phyloP scores from a whole-genome alignment of 805 yeast genomes.

The Kluyveromyces lactis region DNA sequence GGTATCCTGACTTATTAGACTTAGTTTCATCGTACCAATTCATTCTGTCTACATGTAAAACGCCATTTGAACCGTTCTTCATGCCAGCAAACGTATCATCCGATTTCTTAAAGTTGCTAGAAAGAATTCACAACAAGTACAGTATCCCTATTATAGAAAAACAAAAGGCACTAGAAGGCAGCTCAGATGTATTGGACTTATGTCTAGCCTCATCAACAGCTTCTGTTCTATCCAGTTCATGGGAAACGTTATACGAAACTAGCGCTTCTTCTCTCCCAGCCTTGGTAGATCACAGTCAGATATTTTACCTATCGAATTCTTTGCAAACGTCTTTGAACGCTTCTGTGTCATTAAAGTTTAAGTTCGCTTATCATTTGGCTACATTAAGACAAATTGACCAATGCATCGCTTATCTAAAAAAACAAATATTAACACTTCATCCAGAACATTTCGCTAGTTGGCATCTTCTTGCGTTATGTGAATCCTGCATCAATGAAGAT shows the following conservation, averaged over 20 bases:
- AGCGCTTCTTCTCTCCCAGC: conserved; percentile 11
- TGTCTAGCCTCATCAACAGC: conserved; percentile 16
- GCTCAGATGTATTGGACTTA: conserved; percentile 12
- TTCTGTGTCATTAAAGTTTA: conserved; percentile 23
- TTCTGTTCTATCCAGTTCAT: conserved; percentile 13
- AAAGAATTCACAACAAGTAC: conserved; percentile 14
- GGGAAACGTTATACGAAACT: conserved; percentile 19
- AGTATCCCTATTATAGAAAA: conserved; percentile 12
- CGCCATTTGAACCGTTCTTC: conserved; percentile 1
- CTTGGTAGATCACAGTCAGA: conserved; percentile 11
- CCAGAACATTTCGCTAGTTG: conserved; percentile 56
- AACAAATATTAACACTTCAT: conserved; percentile 37
- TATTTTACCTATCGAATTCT: conserved; percentile 20
- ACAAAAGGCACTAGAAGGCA: conserved; percentile 16
- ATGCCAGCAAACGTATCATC: background rate
- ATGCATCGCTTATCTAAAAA: conserved; percentile 40
- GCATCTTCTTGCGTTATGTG: conserved; percentile 58
- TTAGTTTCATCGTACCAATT: conserved; percentile 21
- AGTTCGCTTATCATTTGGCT: conserved; percentile 43
- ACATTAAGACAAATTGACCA: conserved; percentile 35
- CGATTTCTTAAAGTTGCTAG: conserved; percentile 9
- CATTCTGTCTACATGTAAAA: conserved; percentile 9
- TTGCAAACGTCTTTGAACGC: conserved; percentile 9
- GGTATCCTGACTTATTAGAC: conserved; percentile 32
- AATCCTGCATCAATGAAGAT: conserved; percentile 49